Evolutionary conservation across 139 green algal genomes (phyloP).

Genomic region (Desmodesmus armatus): DNA sequence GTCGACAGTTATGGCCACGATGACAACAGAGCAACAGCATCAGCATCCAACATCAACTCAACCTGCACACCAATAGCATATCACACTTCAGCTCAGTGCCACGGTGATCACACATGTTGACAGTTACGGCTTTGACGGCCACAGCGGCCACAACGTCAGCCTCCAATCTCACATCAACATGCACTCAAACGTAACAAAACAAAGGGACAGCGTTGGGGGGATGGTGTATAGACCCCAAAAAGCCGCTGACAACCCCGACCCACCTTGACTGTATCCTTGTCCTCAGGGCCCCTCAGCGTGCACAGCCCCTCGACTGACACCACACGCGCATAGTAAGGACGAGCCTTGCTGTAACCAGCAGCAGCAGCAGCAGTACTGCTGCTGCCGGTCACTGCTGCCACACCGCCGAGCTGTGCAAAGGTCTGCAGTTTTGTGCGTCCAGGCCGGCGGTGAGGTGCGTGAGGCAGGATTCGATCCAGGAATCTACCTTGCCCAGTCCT

Average conservation of each 20-base stretch:
- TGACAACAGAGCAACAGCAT: constrained; percentile 12
- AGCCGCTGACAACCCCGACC: too few relatives aligned
- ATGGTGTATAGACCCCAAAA: too few relatives aligned
- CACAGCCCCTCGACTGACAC: constrained; percentile 79
- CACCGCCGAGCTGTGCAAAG: constrained; percentile 56
- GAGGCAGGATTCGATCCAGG: constrained; percentile 73
- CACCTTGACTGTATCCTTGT: constrained; percentile 88
- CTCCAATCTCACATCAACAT: constrained; percentile 86
- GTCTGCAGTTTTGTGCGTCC: constrained; percentile 55
- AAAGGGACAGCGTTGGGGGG: too few relatives aligned
- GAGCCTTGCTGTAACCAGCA: constrained; percentile 68
- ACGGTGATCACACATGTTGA: too few relatives aligned
- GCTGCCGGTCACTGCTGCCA: not conserved
- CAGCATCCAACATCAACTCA: constrained; percentile 81
- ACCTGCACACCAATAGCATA: too few relatives aligned
- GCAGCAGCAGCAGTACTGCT: not conserved
- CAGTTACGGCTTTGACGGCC: too few relatives aligned
- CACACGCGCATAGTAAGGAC: constrained; percentile 74
- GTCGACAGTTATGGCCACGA: too few relatives aligned
- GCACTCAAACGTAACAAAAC: too few relatives aligned
- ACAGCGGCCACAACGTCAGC: constrained; percentile 20
- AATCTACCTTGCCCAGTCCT: constrained; percentile 86
- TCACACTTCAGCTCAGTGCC: too few relatives aligned
- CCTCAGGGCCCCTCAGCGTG: constrained; percentile 41
- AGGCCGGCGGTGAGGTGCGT: constrained; percentile 51